Conservation (phyloP, 1,284 basidiomycete species). For the Veloporphyrellus conicus region DNA sequence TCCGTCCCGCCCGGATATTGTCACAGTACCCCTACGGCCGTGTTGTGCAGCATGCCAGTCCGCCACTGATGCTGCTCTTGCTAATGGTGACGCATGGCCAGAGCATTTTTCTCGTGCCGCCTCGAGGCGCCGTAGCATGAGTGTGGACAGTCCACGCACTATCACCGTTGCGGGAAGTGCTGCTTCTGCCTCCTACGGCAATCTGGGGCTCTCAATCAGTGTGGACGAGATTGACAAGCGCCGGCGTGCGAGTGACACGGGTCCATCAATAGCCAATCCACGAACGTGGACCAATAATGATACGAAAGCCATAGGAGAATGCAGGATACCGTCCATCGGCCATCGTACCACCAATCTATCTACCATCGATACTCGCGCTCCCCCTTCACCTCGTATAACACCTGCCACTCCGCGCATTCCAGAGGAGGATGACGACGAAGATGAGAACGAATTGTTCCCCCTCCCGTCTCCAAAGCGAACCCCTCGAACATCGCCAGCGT, state of each 20-base stretch:
- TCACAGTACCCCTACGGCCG: conserved; percentile 54
- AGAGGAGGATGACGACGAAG: conserved; percentile 46
- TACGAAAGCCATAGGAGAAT: conserved; percentile 1
- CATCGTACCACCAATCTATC: background rate
- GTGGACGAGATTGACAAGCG: conserved; percentile 62
- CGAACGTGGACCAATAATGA: conserved; percentile 16
- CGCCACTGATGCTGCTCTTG: conserved; percentile 45
- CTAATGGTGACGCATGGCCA: conserved; percentile 49
- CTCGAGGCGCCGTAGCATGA: conserved; percentile 51
- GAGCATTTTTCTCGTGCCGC: conserved; percentile 61
- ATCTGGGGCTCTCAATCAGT: conserved; percentile 36
- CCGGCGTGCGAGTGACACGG: conserved; percentile 38
- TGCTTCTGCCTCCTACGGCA: conserved; percentile 22
- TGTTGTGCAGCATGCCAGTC: conserved; percentile 54
- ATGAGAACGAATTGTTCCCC: conserved; percentile 51
- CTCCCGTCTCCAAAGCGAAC: conserved; percentile 50
- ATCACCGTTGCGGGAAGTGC: conserved; percentile 29
- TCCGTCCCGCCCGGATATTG: conserved; percentile 24
- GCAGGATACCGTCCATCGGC: background rate
- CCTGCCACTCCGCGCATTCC: conserved; percentile 28
- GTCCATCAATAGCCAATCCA: background rate
- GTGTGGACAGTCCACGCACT: conserved; percentile 33
- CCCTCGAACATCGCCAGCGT: conserved; percentile 35
- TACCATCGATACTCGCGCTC: background rate
- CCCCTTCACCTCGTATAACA: conserved; percentile 13